A percentile compares a stretch with the other conserved stretches of the same genome.
These are phyloP conservation scores for Hemileccinum hortonii DNA, from an alignment of 1,284 basidiomycete genomes.

Conservation along the genomic window DNA sequence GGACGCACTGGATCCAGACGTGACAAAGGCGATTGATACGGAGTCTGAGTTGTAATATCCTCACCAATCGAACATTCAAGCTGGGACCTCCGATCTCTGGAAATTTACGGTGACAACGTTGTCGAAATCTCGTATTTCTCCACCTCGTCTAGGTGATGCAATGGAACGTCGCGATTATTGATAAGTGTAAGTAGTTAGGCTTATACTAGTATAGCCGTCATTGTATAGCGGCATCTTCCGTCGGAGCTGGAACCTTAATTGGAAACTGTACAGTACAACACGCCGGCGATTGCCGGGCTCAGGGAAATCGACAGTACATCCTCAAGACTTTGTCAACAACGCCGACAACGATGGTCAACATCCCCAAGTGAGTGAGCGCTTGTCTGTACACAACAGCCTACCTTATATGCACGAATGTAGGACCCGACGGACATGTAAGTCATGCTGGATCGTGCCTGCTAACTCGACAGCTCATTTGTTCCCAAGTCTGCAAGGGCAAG, in stretches of 20 bases:
- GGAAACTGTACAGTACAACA: constrained; percentile 29
- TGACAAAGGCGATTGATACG: no score
- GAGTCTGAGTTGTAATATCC: no score
- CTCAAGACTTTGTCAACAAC: constrained; percentile 22
- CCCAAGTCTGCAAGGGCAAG: constrained; percentile 95
- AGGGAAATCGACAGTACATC: constrained; percentile 12
- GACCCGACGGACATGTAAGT: constrained; percentile 84
- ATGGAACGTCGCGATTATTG: no score
- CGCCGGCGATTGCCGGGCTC: constrained; percentile 27
- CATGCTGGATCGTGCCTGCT: constrained; percentile 6
- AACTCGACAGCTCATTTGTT: constrained; percentile 1
- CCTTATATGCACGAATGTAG: constrained; percentile 37
- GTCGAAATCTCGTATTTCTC: no score
- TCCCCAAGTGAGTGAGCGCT: constrained; percentile 72
- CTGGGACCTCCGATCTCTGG: no score
- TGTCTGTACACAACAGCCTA: constrained; percentile 19
- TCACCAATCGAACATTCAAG: no score
- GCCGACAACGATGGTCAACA: constrained; percentile 77
- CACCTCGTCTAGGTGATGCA: no score
- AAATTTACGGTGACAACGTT: no score
- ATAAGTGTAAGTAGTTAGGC: no score
- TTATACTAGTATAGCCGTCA: no score
- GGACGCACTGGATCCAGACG: no score
- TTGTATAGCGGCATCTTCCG: no score
- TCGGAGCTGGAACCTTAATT: constrained; percentile 22